These are phyloP conservation scores for Suillus americanus DNA, from an alignment of 768 basidiomycete genomes.

Conservation along the genomic window DNA sequence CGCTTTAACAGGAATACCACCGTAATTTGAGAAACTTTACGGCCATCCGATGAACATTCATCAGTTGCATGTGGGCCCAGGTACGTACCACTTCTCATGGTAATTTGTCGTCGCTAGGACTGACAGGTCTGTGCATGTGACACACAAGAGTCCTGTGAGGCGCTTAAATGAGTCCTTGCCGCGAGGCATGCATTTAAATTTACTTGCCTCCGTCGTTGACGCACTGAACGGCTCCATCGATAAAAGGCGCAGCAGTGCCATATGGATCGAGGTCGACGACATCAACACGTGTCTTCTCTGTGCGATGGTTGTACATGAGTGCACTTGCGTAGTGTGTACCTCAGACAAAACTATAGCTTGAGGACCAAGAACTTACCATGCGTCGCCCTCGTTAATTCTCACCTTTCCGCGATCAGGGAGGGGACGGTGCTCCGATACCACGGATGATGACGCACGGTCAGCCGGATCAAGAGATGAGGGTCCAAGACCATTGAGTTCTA, in stretches of 20 bases:
- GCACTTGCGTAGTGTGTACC: constrained; percentile 46
- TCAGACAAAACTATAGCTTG: constrained; percentile 2
- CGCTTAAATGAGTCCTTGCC: constrained; percentile 1
- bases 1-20: constrained; percentile 85
- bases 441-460: constrained; percentile 13
- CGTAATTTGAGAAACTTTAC: constrained; percentile 89
- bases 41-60: not conserved
- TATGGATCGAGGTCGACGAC: constrained; percentile 98
- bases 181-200: not conserved
- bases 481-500: constrained; percentile 76
- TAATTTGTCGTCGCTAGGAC: constrained; percentile 93
- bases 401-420: constrained; percentile 50
- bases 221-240: constrained; percentile 90
- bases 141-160: constrained; percentile 75
- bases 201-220: constrained; percentile 80
- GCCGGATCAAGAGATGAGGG: constrained; percentile 24
- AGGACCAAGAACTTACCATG: constrained; percentile 58
- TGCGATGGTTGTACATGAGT: constrained; percentile 87
- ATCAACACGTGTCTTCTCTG: constrained; percentile 74
- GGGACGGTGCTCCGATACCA: constrained; percentile 12
- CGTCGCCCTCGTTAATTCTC: constrained; percentile 88
- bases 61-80: not conserved
- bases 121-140: constrained; percentile 95
- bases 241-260: constrained; percentile 95
- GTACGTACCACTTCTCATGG: constrained; percentile 87